A percentile compares a stretch with the other conserved stretches of the same genome.
Evolutionary conservation across 306 rosid species (phyloP).

Genomic region (Lathyrus aphaca): DNA sequence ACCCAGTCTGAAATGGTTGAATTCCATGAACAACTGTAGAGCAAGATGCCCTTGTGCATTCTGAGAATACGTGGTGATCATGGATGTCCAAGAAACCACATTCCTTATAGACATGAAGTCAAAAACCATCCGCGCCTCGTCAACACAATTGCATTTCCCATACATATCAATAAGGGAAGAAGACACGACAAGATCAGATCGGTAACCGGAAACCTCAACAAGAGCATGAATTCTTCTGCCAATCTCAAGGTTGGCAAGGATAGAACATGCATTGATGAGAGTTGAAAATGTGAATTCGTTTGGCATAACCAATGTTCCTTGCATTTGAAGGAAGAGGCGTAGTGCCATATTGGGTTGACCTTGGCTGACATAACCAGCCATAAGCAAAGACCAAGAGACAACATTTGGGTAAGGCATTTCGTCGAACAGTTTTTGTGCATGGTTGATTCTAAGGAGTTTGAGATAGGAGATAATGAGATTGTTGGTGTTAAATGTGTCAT

Average conservation of each 20-base stretch:
- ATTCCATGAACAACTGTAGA: conserved; percentile 57
- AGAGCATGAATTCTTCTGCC: conserved; percentile 64
- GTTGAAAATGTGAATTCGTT: conserved; percentile 77
- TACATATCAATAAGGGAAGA: conserved; percentile 86
- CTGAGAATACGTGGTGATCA: conserved; percentile 77
- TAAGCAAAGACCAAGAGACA: conserved; percentile 82
- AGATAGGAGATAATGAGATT: conserved; percentile 64
- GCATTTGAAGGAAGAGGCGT: conserved; percentile 53
- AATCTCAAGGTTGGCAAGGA: conserved; percentile 50
- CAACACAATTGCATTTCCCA: conserved; percentile 71
- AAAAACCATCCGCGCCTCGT: conserved; percentile 59
- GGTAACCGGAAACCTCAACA: conserved; percentile 56
- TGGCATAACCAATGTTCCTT: conserved; percentile 49
- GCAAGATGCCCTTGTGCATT: conserved; percentile 67
- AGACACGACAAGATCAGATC: conserved; percentile 54
- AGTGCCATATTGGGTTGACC: conserved; percentile 55
- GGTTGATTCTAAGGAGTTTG: conserved; percentile 44
- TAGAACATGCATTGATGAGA: conserved; percentile 69
- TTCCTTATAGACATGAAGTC: conserved; percentile 62
- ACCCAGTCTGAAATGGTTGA: conserved; percentile 42
- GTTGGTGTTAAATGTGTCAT: conserved; percentile 58
- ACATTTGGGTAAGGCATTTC: conserved; percentile 66
- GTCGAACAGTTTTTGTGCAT: conserved; percentile 65
- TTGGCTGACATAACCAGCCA: conserved; percentile 57
- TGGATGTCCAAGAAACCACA: conserved; percentile 86